Conservation (phyloP, 2,329 filamentous ascomycete genomes). For the Graphilbum fragrans region DNA sequence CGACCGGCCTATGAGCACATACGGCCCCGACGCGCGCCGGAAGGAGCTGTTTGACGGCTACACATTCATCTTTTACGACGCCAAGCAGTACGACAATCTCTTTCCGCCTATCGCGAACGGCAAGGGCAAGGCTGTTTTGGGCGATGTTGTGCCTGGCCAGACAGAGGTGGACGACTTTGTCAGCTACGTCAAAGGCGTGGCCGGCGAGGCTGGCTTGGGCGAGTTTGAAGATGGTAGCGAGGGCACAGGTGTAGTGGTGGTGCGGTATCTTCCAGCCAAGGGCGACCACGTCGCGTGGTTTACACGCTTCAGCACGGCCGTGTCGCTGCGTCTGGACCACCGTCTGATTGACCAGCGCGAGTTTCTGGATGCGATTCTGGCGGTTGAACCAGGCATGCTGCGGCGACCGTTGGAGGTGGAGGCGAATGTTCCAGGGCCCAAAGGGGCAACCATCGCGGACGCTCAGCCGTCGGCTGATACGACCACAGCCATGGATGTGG, state of each 20-base stretch:
- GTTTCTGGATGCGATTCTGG: constrained; percentile 80
- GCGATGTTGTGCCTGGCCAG: constrained; percentile 44
- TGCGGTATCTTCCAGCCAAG: constrained; percentile 55
- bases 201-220: constrained; percentile 60
- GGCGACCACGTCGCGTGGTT: constrained; percentile 51
- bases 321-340: constrained; percentile 65
- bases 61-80: constrained; percentile 77
- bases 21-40: constrained; percentile 56
- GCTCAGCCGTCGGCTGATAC: neutral
- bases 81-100: constrained; percentile 63
- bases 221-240: constrained; percentile 51
- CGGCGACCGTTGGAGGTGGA: constrained; percentile 53
- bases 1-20: constrained; percentile 53
- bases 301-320: constrained; percentile 51
- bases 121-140: constrained; percentile 68
- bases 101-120: constrained; percentile 64
- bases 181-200: constrained; percentile 60
- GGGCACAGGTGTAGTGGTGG: constrained; percentile 64
- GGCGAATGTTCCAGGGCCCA: too few relatives aligned
- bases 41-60: constrained; percentile 71
- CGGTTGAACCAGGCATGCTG: constrained; percentile 62
- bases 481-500: constrained; percentile 16
- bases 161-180: constrained; percentile 68
- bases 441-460: neutral
- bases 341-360: constrained; percentile 80